Conservation (phyloP, 2,329 filamentous ascomycete species). For the Celoporthe dispersa region DNA sequence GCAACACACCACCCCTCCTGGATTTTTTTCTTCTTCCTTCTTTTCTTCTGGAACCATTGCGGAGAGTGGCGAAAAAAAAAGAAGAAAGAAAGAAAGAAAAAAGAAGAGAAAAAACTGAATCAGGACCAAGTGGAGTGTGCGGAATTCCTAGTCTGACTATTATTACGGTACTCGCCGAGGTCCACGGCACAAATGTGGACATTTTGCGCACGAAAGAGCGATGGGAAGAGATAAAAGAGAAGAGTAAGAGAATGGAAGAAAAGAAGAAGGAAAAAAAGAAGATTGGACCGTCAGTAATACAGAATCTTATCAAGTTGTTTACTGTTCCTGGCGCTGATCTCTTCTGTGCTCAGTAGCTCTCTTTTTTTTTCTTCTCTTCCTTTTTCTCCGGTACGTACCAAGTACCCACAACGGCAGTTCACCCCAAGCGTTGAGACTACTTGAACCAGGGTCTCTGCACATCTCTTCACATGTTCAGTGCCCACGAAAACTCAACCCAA, state of each 20-base stretch:
- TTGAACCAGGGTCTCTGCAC: constrained; percentile 8
- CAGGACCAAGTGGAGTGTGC: background rate
- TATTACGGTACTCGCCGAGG: background rate
- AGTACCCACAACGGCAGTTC: background rate
- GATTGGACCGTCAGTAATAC: background rate
- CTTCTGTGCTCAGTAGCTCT: background rate
- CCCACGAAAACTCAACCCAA: background rate
- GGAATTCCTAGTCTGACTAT: background rate
- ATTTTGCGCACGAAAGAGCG: background rate
- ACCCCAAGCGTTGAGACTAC: background rate
- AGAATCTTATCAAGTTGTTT: background rate
- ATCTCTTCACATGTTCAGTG: background rate
- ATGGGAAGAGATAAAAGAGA: background rate
- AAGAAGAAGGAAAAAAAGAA: background rate
- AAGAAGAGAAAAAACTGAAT: background rate
- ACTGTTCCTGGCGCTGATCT: background rate
- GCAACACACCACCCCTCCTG: no score
- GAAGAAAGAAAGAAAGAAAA: no score
- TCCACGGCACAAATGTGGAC: background rate
- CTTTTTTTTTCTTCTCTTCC: background rate
- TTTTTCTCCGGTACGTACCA: background rate
- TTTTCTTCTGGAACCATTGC: background rate
- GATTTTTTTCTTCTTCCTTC: background rate
- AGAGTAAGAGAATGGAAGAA: background rate
- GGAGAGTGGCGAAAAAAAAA: background rate